phyloP scores from a whole-genome alignment of 1,284 basidiomycete genomes.

The Fomitopsis betulina region DNA sequence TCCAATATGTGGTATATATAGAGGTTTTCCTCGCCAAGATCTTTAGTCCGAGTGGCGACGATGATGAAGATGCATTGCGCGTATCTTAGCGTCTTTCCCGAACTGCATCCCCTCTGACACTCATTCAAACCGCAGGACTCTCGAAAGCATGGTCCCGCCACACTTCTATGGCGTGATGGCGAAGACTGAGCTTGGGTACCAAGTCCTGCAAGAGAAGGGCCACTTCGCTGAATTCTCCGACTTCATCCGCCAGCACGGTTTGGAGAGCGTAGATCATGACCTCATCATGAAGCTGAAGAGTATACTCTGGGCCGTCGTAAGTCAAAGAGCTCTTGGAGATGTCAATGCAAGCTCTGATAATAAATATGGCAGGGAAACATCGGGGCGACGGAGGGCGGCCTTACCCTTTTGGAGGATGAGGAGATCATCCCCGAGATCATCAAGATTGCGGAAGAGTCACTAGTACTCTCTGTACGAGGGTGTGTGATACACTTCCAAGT shows the following conservation, averaged over 20 bases:
- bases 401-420: conserved; percentile 94
- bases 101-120: not conserved
- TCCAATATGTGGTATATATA: conserved; percentile 82
- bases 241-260: conserved; percentile 83
- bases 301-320: conserved; percentile 92
- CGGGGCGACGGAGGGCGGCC: conserved; percentile 83
- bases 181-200: conserved; percentile 92
- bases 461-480: conserved; percentile 92
- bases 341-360: not conserved
- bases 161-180: conserved; percentile 99
- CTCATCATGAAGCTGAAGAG: conserved; percentile 90
- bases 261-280: conserved; percentile 80
- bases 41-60: conserved; percentile 58
- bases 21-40: conserved; percentile 82
- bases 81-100: conserved; percentile 17
- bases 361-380: conserved; percentile 77
- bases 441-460: conserved; percentile 87
- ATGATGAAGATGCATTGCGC: conserved; percentile 62
- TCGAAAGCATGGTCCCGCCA: conserved; percentile 85
- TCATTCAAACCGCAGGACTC: conserved; percentile 40
- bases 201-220: conserved; percentile 83
- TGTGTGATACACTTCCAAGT: conserved; percentile 34
- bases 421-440: conserved; percentile 88
- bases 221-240: conserved; percentile 91
- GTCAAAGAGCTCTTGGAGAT: conserved; percentile 26